These are phyloP conservation scores for Sphaceloma murrayae DNA, from an alignment of 2,329 filamentous ascomycete genomes.

Conservation along the genomic window DNA sequence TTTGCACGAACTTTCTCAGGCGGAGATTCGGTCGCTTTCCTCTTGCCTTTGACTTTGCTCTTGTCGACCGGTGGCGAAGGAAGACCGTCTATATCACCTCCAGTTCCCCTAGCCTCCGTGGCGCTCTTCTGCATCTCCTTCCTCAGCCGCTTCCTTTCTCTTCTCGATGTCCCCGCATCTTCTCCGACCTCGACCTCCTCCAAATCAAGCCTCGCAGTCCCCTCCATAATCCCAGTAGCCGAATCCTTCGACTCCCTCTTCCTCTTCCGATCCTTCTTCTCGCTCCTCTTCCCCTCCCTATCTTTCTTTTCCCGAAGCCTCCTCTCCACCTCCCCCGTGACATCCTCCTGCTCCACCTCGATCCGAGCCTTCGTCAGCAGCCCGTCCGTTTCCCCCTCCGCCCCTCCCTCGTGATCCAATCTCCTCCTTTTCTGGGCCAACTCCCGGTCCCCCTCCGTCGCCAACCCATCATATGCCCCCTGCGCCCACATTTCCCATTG, in stretches of 20 bases:
- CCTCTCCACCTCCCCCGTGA: conserved; percentile 26
- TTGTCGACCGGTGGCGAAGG: too few species aligned
- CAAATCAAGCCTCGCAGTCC: not conserved
- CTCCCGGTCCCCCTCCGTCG: too few species aligned
- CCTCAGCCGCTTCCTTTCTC: conserved; percentile 5
- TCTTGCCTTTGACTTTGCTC: too few species aligned
- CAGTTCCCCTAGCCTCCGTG: not conserved
- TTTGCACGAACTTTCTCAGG: too few species aligned
- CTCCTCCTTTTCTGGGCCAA: not conserved
- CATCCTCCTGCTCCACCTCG: conserved; percentile 25
- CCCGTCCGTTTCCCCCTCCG: not conserved
- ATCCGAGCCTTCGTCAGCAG: not conserved
- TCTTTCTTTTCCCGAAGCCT: conserved; percentile 27
- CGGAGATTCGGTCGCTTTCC: too few species aligned
- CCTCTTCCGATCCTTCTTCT: conserved; percentile 27
- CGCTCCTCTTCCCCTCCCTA: conserved; percentile 22
- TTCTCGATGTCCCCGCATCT: too few species aligned
- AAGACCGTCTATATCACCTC: not conserved
- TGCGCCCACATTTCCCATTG: not conserved
- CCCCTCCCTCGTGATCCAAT: too few species aligned
- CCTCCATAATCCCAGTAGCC: not conserved
- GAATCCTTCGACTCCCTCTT: conserved; percentile 26
- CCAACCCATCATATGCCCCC: too few species aligned
- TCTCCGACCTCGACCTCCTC: not conserved
- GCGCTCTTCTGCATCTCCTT: not conserved